phyloP scores from a whole-genome alignment of 2,329 filamentous ascomycete genomes.

The Talaromyces sp. region DNA sequence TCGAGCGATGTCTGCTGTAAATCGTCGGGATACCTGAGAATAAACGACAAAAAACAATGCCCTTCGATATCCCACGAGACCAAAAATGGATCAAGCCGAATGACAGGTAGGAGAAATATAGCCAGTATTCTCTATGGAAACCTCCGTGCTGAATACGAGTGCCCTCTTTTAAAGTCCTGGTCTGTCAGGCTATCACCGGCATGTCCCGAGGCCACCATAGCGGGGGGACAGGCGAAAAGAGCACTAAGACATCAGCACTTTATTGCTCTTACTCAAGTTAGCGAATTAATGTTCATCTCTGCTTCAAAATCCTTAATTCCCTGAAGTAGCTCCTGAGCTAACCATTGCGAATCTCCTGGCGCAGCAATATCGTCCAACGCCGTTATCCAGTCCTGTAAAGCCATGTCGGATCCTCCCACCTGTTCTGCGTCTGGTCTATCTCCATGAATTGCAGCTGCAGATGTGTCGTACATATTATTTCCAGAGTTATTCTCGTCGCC shows the following conservation, averaged over 20 bases:
- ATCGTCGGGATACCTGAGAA: neutral
- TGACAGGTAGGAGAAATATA: neutral
- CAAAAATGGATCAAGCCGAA: constrained; percentile 2
- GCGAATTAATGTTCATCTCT: constrained; percentile 1
- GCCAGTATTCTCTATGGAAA: neutral
- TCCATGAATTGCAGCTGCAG: neutral
- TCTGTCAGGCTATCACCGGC: neutral
- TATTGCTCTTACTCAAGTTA: neutral
- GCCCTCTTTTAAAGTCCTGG: no score
- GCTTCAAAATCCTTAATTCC: constrained; percentile 5
- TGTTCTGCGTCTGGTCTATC: neutral
- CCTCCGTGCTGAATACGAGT: neutral
- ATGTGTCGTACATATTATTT: neutral
- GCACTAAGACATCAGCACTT: no score
- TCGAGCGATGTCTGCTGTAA: no score
- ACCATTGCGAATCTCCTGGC: constrained; percentile 4
- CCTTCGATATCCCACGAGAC: neutral
- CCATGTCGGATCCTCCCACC: constrained; percentile 1
- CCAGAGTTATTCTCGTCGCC: neutral
- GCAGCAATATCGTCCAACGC: neutral
- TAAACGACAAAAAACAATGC: neutral
- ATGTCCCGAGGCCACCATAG: neutral
- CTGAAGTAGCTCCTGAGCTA: constrained; percentile 6
- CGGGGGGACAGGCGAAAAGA: neutral
- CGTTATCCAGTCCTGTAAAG: constrained; percentile 8